Percentiles rank a stretch among this genome's conserved stretches.
Conservation (phyloP, 2,329 filamentous ascomycete species). For the Cladosporium sp. region DNA sequence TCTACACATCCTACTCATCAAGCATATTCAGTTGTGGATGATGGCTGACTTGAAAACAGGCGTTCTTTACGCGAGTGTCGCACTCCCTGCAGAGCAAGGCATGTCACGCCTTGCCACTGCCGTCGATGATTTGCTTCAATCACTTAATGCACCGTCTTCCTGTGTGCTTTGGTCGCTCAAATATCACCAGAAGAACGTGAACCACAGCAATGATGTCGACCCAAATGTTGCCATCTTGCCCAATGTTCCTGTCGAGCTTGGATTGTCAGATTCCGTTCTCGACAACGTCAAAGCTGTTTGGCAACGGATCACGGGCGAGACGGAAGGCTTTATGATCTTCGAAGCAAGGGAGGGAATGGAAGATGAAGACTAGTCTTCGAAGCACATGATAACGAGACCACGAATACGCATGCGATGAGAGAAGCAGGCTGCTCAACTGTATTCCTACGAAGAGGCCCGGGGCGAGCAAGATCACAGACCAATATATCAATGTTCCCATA, state of each 20-base stretch:
- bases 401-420: not conserved
- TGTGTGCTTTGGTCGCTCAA: conserved; percentile 49
- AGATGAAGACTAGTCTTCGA: conserved; percentile 46
- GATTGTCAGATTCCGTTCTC: conserved; percentile 69
- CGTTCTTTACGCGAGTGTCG: conserved; percentile 54
- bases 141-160: conserved; percentile 25
- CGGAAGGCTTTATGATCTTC: conserved; percentile 68
- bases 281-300: conserved; percentile 66
- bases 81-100: conserved; percentile 33
- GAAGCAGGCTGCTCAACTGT: no score
- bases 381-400: not conserved
- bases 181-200: conserved; percentile 45
- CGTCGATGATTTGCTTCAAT: conserved; percentile 40
- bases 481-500: no score
- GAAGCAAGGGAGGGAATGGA: conserved; percentile 63
- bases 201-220: conserved; percentile 18
- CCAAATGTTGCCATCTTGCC: conserved; percentile 44
- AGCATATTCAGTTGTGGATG: not conserved
- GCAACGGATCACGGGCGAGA: conserved; percentile 57
- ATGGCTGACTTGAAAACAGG: conserved; percentile 42
- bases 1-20: conserved; percentile 22
- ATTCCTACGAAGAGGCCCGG: no score
- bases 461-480: no score
- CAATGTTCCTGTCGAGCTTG: conserved; percentile 57
- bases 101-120: conserved; percentile 37